Base-by-base conservation (phyloP, 495 filamentous ascomycete genomes). In the Lasiosphaeris hirsuta region DNA sequence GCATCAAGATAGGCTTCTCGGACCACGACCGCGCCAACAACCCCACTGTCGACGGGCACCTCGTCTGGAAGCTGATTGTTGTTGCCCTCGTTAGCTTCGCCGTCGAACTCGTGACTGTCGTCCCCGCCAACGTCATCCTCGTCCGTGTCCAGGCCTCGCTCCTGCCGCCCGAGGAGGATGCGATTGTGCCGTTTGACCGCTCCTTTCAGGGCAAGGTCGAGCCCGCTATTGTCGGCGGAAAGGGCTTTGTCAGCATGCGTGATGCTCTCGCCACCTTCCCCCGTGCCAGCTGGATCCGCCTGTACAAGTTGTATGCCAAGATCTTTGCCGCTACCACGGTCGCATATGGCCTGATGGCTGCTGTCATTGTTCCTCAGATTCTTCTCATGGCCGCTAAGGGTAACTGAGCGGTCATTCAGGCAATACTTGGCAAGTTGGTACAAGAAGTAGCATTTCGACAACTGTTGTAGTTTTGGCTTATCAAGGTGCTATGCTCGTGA, bases 181-280 rank as follows among this genome's bases (percentile, higher is more conserved):
- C 75, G 37, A 71, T 81, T 50, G 67, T 81, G 4, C 75, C 78
- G 44, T 81, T 81, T 54, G 79, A 81, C 65, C 75, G 77, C 19
- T 72, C 75, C 13, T 81, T 80, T 61, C 62, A 62, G 50, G 75
- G 77, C 51, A 76, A 67, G 59, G 71, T 80, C 9, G 73, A 73
- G 64, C 74, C 86, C 17, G 81, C 79, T 17, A 79, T 88, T 43
- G 73, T 90, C 7, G 86, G 84, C 56, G 90, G 89, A 51, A 82
- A 79, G 66, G 86, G 88, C 63, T 81, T 77, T 59, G 76, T 88
- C 52, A 81, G 82, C 43, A 78, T 92, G 67, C 67, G 80, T 33
- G 87, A 90, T 60, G 90, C 89, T 0, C 86, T 89, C 84, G 78
- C 72, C 46, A 87, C 81, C 23, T 88, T 95, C 64, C 79, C 84